Evolutionary conservation across 345 rosid species (phyloP), one percentile per base, ranked within the genome.

Genomic region (Linum lewisii): DNA sequence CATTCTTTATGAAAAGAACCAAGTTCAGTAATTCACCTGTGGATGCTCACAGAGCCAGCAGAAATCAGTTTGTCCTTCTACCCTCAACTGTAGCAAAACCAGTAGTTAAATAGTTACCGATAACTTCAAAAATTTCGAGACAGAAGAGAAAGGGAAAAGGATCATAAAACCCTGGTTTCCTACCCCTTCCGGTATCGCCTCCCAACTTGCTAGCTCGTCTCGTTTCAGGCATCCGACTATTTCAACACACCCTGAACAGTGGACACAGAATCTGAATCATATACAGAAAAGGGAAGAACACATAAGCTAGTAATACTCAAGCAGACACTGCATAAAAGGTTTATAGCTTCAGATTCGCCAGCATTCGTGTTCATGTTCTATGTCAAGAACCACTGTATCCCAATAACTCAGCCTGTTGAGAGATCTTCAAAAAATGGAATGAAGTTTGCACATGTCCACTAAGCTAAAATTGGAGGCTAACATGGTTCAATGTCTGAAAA

Each of bases 21-120:
- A 65, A 25, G 36, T 53, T 44, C 69, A 61, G n/a, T 29, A 0
- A 29, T 29, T 29, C 16, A 88, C 98, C 90, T 92, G 84, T 61
- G 97, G 94, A 49, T 77, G 65, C 64, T 88, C 34, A 29, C 34
- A 29, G 7, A 29, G 34, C 34, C 34, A 29, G 34, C 34, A 29
- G 23, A 52, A n/a, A 20, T 52, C 56, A 20, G 56, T 52, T 52
- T 52, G 56, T 52, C 24, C 56, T 52, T 52, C 56, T 52, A 52
- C 24, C 56, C 56, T 52, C 24, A 52, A 24, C 98, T 86, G 73
- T 42, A 53, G 8, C 7, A 59, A 47, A 53, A 71, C 64, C 61
- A 73, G 1, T 1, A 7, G 34, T 29, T 21, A 42, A 2, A 42
- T 42, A 34, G 47, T 42, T 15, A 42, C 47, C n/a, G n/a, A n/a